These are phyloP conservation scores for Pleurotus ostreatus DNA, from an alignment of 768 basidiomycete genomes.

Conservation along the genomic window DNA sequence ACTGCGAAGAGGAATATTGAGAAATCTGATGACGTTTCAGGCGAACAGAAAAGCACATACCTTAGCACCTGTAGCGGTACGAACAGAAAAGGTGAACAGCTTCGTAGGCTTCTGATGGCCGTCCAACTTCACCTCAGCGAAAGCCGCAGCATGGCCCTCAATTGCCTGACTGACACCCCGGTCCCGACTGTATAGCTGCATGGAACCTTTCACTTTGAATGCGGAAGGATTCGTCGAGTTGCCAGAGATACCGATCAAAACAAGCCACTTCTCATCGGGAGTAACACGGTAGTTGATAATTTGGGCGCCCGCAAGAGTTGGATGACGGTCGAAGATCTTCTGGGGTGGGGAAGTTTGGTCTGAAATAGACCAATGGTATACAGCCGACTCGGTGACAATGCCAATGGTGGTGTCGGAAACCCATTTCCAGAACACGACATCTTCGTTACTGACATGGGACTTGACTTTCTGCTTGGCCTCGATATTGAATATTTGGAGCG, in stretches of 20 bases:
- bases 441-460: constrained; percentile 89
- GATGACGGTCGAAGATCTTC: constrained; percentile 96
- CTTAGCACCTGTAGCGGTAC: constrained; percentile 97
- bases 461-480: constrained; percentile 98
- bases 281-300: constrained; percentile 98
- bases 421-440: constrained; percentile 99
- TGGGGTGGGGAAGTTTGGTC: constrained; percentile 77
- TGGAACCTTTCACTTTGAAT: constrained; percentile 98
- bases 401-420: constrained; percentile 88
- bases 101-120: constrained; percentile 84
- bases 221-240: constrained; percentile 90
- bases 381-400: constrained; percentile 90
- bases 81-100: constrained; percentile 91
- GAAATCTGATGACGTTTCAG: background rate
- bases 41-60: constrained; percentile 32
- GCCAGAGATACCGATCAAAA: constrained; percentile 91
- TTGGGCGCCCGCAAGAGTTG: constrained; percentile 89
- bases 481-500: constrained; percentile 97
- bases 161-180: constrained; percentile 95
- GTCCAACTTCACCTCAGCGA: constrained; percentile 88
- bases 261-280: constrained; percentile 94
- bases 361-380: constrained; percentile 84
- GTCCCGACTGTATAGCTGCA: constrained; percentile 95
- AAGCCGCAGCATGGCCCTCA: constrained; percentile 96
- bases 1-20: constrained; percentile 39